A percentile compares a stretch with the other conserved stretches of the same genome.
These are phyloP conservation scores for Letharia lupina DNA, from an alignment of 495 filamentous ascomycete species.

Conservation along the genomic window DNA sequence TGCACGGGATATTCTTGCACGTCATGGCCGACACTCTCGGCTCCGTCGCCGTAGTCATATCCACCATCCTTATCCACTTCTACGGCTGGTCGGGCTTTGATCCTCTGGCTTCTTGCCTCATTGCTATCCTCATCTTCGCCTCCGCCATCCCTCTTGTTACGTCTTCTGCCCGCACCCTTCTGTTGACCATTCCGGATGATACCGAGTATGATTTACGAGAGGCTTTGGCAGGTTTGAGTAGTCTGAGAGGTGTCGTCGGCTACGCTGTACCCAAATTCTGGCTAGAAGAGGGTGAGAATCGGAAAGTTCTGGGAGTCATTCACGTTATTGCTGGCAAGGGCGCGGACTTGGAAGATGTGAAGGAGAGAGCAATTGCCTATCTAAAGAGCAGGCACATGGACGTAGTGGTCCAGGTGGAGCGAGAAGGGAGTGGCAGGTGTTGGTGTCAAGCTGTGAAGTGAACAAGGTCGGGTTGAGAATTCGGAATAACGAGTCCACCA, in stretches of 20 bases:
- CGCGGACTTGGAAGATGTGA: slow-evolving; percentile 68
- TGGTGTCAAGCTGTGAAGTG: slow-evolving; percentile 50
- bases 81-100: slow-evolving; percentile 92
- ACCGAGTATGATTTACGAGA: slow-evolving; percentile 85
- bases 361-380: slow-evolving; percentile 51
- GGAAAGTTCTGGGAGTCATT: slow-evolving; percentile 64
- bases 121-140: slow-evolving; percentile 83
- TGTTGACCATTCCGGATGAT: slow-evolving; percentile 77
- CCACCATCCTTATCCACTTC: slow-evolving; percentile 77
- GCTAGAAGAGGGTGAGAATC: slow-evolving; percentile 65
- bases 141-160: slow-evolving; percentile 83
- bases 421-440: slow-evolving; percentile 65
- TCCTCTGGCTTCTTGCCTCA: slow-evolving; percentile 85
- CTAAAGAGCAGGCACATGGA: slow-evolving; percentile 57
- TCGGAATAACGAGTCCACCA: no score
- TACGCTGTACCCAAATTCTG: slow-evolving; percentile 91
- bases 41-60: slow-evolving; percentile 88
- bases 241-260: slow-evolving; percentile 71
- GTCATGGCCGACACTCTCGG: slow-evolving; percentile 92
- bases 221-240: slow-evolving; percentile 73
- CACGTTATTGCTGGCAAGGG: slow-evolving; percentile 66
- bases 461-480: not conserved
- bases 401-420: slow-evolving; percentile 67
- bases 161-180: slow-evolving; percentile 67
- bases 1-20: slow-evolving; percentile 98